Percentiles rank a stretch among this genome's conserved stretches.
Conservation (phyloP, 345 rosid species). For the Conringia planisiliqua region DNA sequence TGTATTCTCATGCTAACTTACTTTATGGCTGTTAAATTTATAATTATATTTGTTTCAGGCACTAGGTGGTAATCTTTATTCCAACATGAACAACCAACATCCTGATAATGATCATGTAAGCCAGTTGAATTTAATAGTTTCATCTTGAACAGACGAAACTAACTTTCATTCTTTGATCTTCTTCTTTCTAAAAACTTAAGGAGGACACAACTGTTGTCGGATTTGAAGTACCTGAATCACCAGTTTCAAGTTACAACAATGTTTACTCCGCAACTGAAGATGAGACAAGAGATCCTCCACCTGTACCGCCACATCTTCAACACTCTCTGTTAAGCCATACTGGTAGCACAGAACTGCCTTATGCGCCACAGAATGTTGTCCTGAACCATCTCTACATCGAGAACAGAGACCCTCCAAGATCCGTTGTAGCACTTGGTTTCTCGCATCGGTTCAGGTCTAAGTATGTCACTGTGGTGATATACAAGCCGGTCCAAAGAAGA, state of each 20-base stretch:
- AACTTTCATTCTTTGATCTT: not conserved
- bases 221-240: conserved; percentile 85
- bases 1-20: not conserved
- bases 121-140: not conserved
- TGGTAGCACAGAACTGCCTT: conserved; percentile 44
- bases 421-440: conserved; percentile 91
- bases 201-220: conserved; percentile 78
- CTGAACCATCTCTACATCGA: conserved; percentile 94
- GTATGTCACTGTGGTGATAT: conserved; percentile 88
- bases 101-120: conserved; percentile 56
- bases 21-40: not conserved
- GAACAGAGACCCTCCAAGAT: conserved; percentile 74
- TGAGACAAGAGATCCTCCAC: conserved; percentile 88
- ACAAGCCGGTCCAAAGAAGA: conserved; percentile 79
- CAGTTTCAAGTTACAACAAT: conserved; percentile 89
- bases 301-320: conserved; percentile 74
- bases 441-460: conserved; percentile 87
- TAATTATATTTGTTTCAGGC: conserved; percentile 16
- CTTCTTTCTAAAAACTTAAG: conserved; percentile 36
- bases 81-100: conserved; percentile 58
- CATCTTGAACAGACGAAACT: not conserved
- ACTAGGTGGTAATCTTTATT: conserved; percentile 3
- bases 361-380: conserved; percentile 57
- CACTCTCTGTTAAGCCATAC: conserved; percentile 57
- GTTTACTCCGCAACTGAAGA: conserved; percentile 59